Base-by-base conservation (phyloP, 352 stramenopile species). In the Thalassiosira livingstoniorum region DNA sequence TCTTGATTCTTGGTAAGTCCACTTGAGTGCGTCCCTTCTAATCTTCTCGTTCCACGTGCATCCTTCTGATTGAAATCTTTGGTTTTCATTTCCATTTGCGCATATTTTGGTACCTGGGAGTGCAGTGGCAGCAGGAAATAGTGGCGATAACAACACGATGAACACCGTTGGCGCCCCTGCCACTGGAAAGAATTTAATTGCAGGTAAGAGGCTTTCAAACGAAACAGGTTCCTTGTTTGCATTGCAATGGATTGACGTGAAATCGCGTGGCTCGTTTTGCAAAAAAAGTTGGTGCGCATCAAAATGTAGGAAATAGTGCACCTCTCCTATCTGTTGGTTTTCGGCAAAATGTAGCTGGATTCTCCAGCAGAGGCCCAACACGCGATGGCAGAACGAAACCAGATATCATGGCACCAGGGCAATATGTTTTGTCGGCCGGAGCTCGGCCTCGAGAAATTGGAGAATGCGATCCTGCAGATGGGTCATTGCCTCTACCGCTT, bases 311-410 rank as follows among this genome's bases (percentile, higher is more conserved):
- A 35, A 29, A 39, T 39, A 63, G 45, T 35, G 61, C 23, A 15
- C 51, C 70, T n/a, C n/a, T n/a, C n/a, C n/a, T n/a, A n/a, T n/a
- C n/a, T n/a, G n/a, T n/a, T n/a, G n/a, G n/a, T n/a, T n/a, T n/a
- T n/a, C n/a, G n/a, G n/a, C n/a, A n/a, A n/a, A 82, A 81, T 65
- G 47, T 90, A 13, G 75, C 80, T 21, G 67, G 80, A 35, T 90
- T 85, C 43, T 88, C 80, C 29, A 85, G 57, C 27, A 32, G 78
- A 23, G 89, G 89, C 18, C 89, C 89, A 7, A 90, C 89, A 27
- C 51, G 53, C 43, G 89, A 93, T 65, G 65, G 73, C 2, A 65
- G 89, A 27, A 92, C 87, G 66, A 93, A 93, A 75, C 89, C 89
- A 27, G 89, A 93, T 43, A 82, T 93, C 37, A 35, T 92, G 1